Evolutionary conservation across 495 filamentous ascomycete species (phyloP).

Genomic region (Lophiostoma macrostomum): DNA sequence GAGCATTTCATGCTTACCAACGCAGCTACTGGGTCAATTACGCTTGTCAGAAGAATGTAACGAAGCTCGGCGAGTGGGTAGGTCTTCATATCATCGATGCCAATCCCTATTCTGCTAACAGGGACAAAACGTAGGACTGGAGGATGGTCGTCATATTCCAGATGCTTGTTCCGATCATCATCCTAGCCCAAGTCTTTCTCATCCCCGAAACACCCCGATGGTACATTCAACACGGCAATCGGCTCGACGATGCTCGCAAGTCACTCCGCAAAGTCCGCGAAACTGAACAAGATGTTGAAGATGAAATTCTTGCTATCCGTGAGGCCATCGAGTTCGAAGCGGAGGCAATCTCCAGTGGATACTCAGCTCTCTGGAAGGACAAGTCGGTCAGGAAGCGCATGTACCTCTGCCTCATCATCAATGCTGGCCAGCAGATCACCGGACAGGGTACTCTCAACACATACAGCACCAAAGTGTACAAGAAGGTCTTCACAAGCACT

Average conservation of each 20-base stretch:
- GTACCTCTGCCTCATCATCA: slow-evolving; percentile 53
- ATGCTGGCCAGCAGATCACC: slow-evolving; percentile 61
- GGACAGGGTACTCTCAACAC: slow-evolving; percentile 62
- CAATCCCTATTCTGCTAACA: no score
- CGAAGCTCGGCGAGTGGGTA: slow-evolving; percentile 57
- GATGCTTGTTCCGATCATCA: slow-evolving; percentile 53
- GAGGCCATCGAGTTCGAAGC: slow-evolving; percentile 62
- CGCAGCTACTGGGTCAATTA: slow-evolving; percentile 49
- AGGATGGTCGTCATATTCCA: slow-evolving; percentile 63
- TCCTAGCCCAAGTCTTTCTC: slow-evolving; percentile 52
- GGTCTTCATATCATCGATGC: no score
- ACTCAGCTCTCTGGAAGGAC: slow-evolving; percentile 60
- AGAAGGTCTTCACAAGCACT: slow-evolving; percentile 57
- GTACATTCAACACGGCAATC: slow-evolving; percentile 53
- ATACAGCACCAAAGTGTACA: slow-evolving; percentile 62
- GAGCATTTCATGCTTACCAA: background rate
- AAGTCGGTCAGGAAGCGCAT: slow-evolving; percentile 58
- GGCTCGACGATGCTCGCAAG: slow-evolving; percentile 53
- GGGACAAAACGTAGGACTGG: slow-evolving; percentile 48
- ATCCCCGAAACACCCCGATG: slow-evolving; percentile 60
- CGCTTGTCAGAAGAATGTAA: slow-evolving; percentile 51
- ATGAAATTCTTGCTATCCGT: slow-evolving; percentile 54
- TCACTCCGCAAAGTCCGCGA: slow-evolving; percentile 54
- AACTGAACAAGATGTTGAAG: slow-evolving; percentile 57
- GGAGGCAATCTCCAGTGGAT: slow-evolving; percentile 56